phyloP scores from a whole-genome alignment of 1,284 basidiomycete genomes.

The Puccinia triticina region DNA sequence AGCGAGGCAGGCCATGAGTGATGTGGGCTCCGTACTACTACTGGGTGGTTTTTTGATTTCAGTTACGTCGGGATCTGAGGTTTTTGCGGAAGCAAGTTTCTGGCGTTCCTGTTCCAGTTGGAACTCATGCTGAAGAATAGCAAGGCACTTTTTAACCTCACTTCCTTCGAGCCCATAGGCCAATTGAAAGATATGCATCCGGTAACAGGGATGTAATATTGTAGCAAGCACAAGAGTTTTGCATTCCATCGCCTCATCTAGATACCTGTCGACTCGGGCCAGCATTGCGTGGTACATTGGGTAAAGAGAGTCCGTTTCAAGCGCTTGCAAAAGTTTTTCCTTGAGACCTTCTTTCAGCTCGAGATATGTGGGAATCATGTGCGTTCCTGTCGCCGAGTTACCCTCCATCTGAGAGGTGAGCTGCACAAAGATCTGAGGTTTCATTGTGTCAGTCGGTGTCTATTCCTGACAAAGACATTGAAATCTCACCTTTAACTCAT shows the following conservation, averaged over 20 bases:
- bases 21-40: neutral
- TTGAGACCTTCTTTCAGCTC: too few relatives aligned
- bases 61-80: neutral
- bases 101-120: neutral
- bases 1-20: too few relatives aligned
- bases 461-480: neutral
- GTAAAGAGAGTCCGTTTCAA: neutral
- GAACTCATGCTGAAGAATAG: neutral
- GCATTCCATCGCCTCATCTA: neutral
- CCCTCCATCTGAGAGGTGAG: neutral
- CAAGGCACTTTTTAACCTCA: neutral
- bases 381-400: neutral
- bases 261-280: neutral
- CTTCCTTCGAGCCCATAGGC: neutral
- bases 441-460: neutral
- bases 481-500: neutral
- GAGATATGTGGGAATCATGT: conserved; percentile 10
- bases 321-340: neutral
- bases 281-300: conserved; percentile 18
- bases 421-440: conserved; percentile 1
- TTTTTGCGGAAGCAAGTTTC: too few relatives aligned
- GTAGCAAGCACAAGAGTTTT: neutral
- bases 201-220: neutral
- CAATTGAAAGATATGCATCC: conserved; percentile 4
- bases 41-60: neutral